Base-by-base conservation (phyloP, 139 green algal species). In the Bryopsis sp. region DNA sequence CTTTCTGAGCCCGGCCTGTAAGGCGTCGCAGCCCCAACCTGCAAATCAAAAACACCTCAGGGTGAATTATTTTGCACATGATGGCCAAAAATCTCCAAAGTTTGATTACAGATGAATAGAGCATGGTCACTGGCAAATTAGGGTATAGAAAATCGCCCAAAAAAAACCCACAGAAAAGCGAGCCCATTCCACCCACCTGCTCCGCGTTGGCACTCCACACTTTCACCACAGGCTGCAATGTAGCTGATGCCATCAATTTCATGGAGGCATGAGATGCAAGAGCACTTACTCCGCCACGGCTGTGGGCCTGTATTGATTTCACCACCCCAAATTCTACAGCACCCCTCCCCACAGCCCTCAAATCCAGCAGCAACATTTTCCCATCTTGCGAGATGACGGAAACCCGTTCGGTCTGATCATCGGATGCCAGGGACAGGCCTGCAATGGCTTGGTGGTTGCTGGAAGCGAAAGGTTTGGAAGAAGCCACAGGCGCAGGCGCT, bases 191-290 rank as follows among this genome's bases (percentile, higher is more conserved):
- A 36, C 80, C 80, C 71, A 90, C 72, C 70, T 78, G 72, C 29
- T 91, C 81, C 1, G 79, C 84, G 1, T 75, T 39, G 37, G 81
- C 71, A 2, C 70, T 82, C 79, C 78, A 90, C 2, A 95, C 73
- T 68, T 92, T 93, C 38, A 95, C 86, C 1, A 91, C 86, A 67
- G 90, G 83, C 26, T 71, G 79, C 8, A 71, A 62, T 38, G 83
- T 86, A 35, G 71, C 85, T 1, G 85, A 93, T 2, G 91, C 91
- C 35, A 98, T 71, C 22, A 97, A 77, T 2, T 84, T 84, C 1
- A 89, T 88, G 63, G 87, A 69, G 15, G 68, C 68, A 73, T 97
- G 92, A 2, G 81, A 85, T 1, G 83, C 80, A 59, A 97, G 72
- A 2, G 83, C 76, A 6, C 71, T 85, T 71, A 97, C 76, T 37